phyloP scores from a whole-genome alignment of 108 stramenopile species.

The Cyclostephanos invisitatus region DNA sequence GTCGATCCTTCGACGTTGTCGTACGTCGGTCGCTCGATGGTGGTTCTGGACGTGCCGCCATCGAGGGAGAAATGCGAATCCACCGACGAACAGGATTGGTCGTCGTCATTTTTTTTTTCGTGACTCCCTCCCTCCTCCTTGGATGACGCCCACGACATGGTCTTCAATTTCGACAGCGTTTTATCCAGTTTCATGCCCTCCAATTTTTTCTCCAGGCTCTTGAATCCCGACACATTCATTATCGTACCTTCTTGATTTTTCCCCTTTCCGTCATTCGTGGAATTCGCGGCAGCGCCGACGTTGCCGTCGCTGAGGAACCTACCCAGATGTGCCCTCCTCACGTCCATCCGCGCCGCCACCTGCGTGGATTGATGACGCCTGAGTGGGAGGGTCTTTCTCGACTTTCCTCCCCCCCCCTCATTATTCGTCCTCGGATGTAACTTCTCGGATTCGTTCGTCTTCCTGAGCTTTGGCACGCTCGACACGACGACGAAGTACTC shows the following conservation, averaged over 20 bases:
- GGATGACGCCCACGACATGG: constrained; percentile 10
- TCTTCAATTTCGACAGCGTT: constrained; percentile 33
- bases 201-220: constrained; percentile 34
- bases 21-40: not conserved
- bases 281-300: constrained; percentile 8
- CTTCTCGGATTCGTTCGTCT: constrained; percentile 17
- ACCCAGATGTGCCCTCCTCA: constrained; percentile 30
- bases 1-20: constrained; percentile 11
- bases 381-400: constrained; percentile 1
- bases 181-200: constrained; percentile 24
- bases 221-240: constrained; percentile 16
- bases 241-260: constrained; percentile 12
- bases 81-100: constrained; percentile 14
- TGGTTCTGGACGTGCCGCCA: constrained; percentile 3
- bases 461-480: constrained; percentile 33
- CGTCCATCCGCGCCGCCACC: constrained; percentile 38
- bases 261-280: constrained; percentile 18
- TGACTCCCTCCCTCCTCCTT: not conserved
- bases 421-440: constrained; percentile 2
- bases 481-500: constrained; percentile 89
- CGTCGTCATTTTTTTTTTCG: constrained; percentile 1
- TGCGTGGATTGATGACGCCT: constrained; percentile 15
- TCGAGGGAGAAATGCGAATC: constrained; percentile 20
- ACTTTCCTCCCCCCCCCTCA: not conserved
- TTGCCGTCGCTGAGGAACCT: constrained; percentile 23